A percentile compares a stretch with the other conserved stretches of the same genome.
Conservation (phyloP, 495 filamentous ascomycete species). For the Trichoderma virens region DNA sequence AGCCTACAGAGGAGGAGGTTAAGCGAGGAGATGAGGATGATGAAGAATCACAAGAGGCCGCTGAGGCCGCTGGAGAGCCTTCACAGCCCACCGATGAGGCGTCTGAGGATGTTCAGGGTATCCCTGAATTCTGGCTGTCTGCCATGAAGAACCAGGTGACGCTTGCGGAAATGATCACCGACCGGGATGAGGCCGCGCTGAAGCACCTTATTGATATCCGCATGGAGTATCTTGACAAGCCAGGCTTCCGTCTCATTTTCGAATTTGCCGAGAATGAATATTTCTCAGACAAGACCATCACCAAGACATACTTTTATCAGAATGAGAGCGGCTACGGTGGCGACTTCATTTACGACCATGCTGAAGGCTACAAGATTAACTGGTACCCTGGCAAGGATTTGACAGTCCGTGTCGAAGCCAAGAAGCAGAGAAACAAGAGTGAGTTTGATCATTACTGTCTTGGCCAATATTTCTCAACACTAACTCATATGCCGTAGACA, state of each 20-base stretch:
- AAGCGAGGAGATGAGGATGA: constrained; percentile 77
- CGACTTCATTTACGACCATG: constrained; percentile 99
- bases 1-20: constrained; percentile 82
- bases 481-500: constrained; percentile 54
- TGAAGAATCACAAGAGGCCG: constrained; percentile 32
- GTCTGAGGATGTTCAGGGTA: constrained; percentile 50
- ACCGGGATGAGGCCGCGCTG: constrained; percentile 87
- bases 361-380: constrained; percentile 94
- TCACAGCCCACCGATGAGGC: constrained; percentile 43
- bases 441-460: constrained; percentile 27
- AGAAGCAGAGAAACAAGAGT: constrained; percentile 99
- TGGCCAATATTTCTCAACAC: not conserved
- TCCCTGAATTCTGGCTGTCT: constrained; percentile 98
- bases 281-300: constrained; percentile 94
- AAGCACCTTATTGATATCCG: constrained; percentile 89
- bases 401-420: constrained; percentile 90
- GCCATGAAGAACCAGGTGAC: constrained; percentile 99
- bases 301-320: constrained; percentile 99
- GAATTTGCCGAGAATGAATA: constrained; percentile 91
- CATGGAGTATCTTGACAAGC: constrained; percentile 97
- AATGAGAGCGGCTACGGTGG: constrained; percentile 97
- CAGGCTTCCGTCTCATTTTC: constrained; percentile 96
- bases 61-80: constrained; percentile 35
- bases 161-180: constrained; percentile 95
- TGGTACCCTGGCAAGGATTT: constrained; percentile 93